Evolutionary conservation across 2,329 filamentous ascomycete species (phyloP), one percentile per base, ranked within the genome.

Genomic region (Aspergillus versicolor): DNA sequence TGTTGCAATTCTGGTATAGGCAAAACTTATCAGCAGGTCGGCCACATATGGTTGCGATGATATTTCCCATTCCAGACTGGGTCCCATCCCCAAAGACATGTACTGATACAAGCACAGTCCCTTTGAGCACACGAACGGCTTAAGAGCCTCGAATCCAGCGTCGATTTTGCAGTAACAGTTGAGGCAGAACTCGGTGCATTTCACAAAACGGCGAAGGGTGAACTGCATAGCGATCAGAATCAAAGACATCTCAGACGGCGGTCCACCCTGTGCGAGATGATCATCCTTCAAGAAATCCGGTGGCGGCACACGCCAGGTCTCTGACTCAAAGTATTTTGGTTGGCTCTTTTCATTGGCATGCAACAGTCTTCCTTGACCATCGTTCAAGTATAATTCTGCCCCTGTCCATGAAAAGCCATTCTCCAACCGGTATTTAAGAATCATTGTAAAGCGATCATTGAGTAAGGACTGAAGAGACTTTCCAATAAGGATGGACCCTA

Each of bases 31-130:
- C 0, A 97, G 81, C 2, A 97, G 79, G 68, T 97, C 92, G 12
- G 96, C 89, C 1, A 96, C 91, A 55, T 87, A 85, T 2, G 91
- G 90, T 68, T 92, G 89, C 12, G 84, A 84, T 24, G 89, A 68
- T 21, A 97, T 89, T 67, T 96, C 91, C 68, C 92, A 86, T 70
- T 97, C 92, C 55, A 96, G 85, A 65, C 86, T 91, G 2, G 90
- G 89, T 0, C 92, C 92, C 66, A 96, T 88, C 0, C 91, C 91
- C n/a, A 95, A 79, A 15, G 84, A 81, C 81, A 96, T 89, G 75
- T 94, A 96, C 68, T 97, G 92, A 67, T 90, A 96, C 4, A 96
- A 77, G 67, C 92, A 97, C 3, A 97, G 79, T 1, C 82, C 79
- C 12, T 84, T 82, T 21, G 84, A 84, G 73, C 92, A 97, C 44